These are phyloP conservation scores for Aureobasidium sp. DNA, from an alignment of 2,329 filamentous ascomycete genomes.

Conservation along the genomic window DNA sequence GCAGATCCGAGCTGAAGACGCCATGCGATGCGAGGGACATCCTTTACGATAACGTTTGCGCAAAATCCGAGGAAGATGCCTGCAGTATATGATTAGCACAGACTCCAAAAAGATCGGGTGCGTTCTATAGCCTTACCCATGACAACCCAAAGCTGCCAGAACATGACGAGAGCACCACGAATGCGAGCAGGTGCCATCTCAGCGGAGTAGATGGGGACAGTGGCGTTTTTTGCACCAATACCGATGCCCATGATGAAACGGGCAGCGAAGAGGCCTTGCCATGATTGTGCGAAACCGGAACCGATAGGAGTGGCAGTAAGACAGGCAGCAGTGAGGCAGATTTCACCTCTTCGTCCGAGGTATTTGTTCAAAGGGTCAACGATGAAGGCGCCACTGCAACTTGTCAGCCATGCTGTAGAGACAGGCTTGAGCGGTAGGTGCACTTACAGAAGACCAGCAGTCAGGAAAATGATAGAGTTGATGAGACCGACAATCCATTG, in stretches of 20 bases:
- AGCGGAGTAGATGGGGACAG: constrained; percentile 35
- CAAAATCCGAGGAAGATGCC: constrained; percentile 56
- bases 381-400: constrained; percentile 22
- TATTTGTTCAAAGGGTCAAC: constrained; percentile 24
- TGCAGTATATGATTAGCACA: not conserved
- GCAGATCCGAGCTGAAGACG: constrained; percentile 61
- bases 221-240: constrained; percentile 37
- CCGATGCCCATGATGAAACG: constrained; percentile 63
- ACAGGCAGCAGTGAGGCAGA: constrained; percentile 43
- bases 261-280: constrained; percentile 51
- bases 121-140: constrained; percentile 12
- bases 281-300: constrained; percentile 50
- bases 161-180: constrained; percentile 63
- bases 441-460: constrained; percentile 27
- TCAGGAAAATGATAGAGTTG: constrained; percentile 45
- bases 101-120: not conserved
- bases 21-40: constrained; percentile 53
- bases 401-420: not conserved
- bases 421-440: not conserved
- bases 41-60: constrained; percentile 56
- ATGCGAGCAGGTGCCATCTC: constrained; percentile 43
- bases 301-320: constrained; percentile 57
- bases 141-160: constrained; percentile 60
- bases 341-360: constrained; percentile 27
- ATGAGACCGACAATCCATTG: constrained; percentile 43